Evolutionary conservation across 495 filamentous ascomycete genomes (phyloP).

Genomic region (Ramalina intermedia): DNA sequence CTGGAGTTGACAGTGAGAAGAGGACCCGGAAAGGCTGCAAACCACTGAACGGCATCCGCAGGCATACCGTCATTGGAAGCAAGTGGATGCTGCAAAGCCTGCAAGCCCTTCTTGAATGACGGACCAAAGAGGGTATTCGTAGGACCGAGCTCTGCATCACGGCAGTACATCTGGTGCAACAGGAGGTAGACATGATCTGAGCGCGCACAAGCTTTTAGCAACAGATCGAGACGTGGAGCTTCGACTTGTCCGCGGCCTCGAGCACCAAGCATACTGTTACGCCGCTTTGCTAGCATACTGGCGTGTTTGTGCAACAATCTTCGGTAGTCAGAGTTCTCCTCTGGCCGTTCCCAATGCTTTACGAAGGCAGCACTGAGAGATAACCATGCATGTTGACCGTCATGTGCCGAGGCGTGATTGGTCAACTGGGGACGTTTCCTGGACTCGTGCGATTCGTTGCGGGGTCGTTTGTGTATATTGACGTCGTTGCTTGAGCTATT

Average conservation of each 20-base stretch:
- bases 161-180: conserved; percentile 55
- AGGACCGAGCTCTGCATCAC: conserved; percentile 15
- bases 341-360: too few species aligned
- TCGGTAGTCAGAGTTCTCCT: too few species aligned
- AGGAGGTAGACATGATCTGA: conserved; percentile 49
- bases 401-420: too few species aligned
- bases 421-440: conserved; percentile 3
- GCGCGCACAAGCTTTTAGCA: conserved; percentile 39
- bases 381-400: too few species aligned
- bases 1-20: conserved; percentile 7
- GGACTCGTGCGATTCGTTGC: conserved; percentile 1
- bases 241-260: conserved; percentile 21
- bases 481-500: neutral
- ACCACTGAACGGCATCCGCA: conserved; percentile 32
- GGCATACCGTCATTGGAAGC: conserved; percentile 23
- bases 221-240: conserved; percentile 36
- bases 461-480: neutral
- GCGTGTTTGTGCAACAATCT: too few species aligned
- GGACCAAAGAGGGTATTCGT: conserved; percentile 3
- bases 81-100: conserved; percentile 21
- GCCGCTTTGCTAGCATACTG: too few species aligned
- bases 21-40: conserved; percentile 34
- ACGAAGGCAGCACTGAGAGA: too few species aligned
- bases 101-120: conserved; percentile 17
- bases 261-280: neutral